Evolutionary conservation across 176 grass and related monocot genomes (phyloP), one percentile per base, ranked within the genome.

Genomic region (Ensete ventricosum): DNA sequence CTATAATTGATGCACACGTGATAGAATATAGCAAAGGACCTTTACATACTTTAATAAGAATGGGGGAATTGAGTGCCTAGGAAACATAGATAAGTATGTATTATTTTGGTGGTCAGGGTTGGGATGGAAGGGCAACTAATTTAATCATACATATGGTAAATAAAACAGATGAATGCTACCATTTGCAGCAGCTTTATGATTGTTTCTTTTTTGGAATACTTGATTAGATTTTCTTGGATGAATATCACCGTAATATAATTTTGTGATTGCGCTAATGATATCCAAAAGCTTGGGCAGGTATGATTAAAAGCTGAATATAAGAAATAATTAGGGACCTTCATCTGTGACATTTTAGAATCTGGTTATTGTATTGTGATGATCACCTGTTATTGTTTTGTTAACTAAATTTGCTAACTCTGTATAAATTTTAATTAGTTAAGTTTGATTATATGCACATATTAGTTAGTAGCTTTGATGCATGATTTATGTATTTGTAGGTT

Each of bases 391-490:
- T 20, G 11, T 25, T 65, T 26, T 29, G 2, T 65, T 26, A 65
- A 26, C 10, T 27, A 11, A 65, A 12, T 26, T 65, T 26, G 11
- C 9, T 24, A 24, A 8, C n/a, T 25, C 20, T 64, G 9, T 63
- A 11, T 64, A 11, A 24, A 8, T 11, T 64, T 25, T 64, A 12
- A 11, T 26, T 26, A 12, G 3, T 2, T 26, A 11, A 26, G 58
- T 20, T 62, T 65, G 22, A 65, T 65, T 11, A 65, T 26, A 26
- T 65, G 19, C 22, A 65, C 22, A 65, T 29, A 4, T 23, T 20
- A 65, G 63, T 65, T 20, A 65, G 63, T 65, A 26, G 23, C 23
- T 60, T 65, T 65, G 22, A 60, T 65, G 63, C 63, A 22, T 65
- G 24, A 65, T 65, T 29, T 65, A 14, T 65, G 22, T 25, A 9